Percentiles rank a stretch among this genome's conserved stretches.
These are phyloP conservation scores for Zea mays DNA, from an alignment of 176 grass and related monocot genomes.

Conservation along the genomic window Zm-B73-REFERENCE-NAM-5.0 NC_050099.1:107849001-107849500, in stretches of 20 bases:
- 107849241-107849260: too few species aligned
- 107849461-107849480: not conserved
- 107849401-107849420: slow-evolving; percentile 8
- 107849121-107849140: slow-evolving; percentile 4
- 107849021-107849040: slow-evolving; percentile 65
- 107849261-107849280: too few species aligned
- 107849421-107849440: slow-evolving; percentile 16
- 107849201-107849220: too few species aligned
- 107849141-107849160: too few species aligned
- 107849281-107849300: too few species aligned
- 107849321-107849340: too few species aligned
- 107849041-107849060: slow-evolving; percentile 64
- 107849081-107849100: slow-evolving; percentile 85
- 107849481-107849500: not conserved
- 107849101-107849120: slow-evolving; percentile 28
- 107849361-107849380: not conserved
- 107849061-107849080: slow-evolving; percentile 63
- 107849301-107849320: too few species aligned
- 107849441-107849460: not conserved
- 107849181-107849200: too few species aligned
- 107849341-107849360: not conserved
- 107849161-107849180: too few species aligned
- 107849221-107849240: too few species aligned
- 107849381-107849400: slow-evolving; percentile 1
- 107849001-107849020: slow-evolving; percentile 93